Base-by-base conservation (phyloP, 495 filamentous ascomycete genomes). In the Ramalina intermedia region DNA sequence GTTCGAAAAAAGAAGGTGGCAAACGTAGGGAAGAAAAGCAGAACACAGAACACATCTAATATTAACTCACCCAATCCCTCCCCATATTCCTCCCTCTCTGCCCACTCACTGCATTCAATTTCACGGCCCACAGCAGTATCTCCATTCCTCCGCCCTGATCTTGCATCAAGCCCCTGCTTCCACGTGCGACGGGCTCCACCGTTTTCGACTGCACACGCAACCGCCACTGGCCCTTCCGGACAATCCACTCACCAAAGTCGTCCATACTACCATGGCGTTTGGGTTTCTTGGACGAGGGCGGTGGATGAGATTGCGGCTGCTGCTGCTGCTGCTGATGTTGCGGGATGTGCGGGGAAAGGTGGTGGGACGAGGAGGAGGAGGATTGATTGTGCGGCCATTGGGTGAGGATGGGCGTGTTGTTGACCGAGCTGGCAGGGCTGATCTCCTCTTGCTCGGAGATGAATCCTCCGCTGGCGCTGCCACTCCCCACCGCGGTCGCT, bases 191-290 rank as follows among this genome's bases (percentile, higher is more conserved):
- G 4, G 14, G 20, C n/a, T 50, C 54, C n/a, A 24, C 33, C 36
- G 52, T 27, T 29, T 47, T 45, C n/a, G 51, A 42, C 45, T 84
- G 80, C 20, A 94, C 79, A 16, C 77, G 68, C 47, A 95, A 53
- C 45, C 87, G 66, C 86, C 87, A 96, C 65, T 90, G 88, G 1
- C 82, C 87, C 16, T 69, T 81, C 41, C 71, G 76, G 12, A 96
- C 71, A 24, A 88, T 67, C 85, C 84, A 94, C 38, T 78, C 74
- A 8, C 68, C 65, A 37, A 58, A 54, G 16, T 58, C 54, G 16
- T 64, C 60, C 33, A 56, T 54, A 45, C 56, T 62, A 6, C 41
- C 59, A 44, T 47, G 57, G 56, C 75, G 61, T 61, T 71, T 70
- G 59, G 73, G 69, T 69, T 81, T 70, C 56, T 68, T 56, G 27